phyloP scores from a whole-genome alignment of 768 basidiomycete species.

The Pilatotrama ljubarskyi region DNA sequence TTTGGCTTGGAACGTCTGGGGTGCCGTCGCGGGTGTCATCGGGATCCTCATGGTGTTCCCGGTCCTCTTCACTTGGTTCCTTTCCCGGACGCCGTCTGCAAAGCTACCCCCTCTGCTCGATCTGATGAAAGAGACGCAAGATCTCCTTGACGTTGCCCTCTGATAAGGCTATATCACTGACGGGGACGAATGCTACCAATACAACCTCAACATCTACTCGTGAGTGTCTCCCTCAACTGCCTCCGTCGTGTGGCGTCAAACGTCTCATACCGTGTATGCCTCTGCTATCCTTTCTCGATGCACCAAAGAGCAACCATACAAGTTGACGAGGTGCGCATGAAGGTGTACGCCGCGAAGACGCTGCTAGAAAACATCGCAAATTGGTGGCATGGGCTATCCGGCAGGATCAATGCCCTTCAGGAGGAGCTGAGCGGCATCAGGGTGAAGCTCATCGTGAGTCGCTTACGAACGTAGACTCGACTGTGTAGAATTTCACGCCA shows the following conservation, averaged over 20 bases:
- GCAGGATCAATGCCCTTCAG: neutral
- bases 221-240: too few relatives aligned
- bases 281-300: neutral
- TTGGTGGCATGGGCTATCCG: neutral
- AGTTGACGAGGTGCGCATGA: neutral
- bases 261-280: too few relatives aligned
- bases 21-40: constrained; percentile 5
- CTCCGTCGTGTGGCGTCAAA: too few relatives aligned
- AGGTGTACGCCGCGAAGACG: neutral
- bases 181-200: neutral
- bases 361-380: neutral
- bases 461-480: too few relatives aligned
- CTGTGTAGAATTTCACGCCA: too few relatives aligned
- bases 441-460: neutral
- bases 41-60: neutral
- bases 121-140: neutral
- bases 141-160: neutral
- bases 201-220: neutral
- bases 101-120: neutral
- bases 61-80: neutral
- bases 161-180: neutral
- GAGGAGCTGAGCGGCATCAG: neutral
- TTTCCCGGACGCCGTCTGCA: neutral
- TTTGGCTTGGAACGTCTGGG: constrained; percentile 5
- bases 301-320: neutral